Evolutionary conservation across 352 stramenopile species (phyloP), one percentile per base, ranked within the genome.

Genomic region (Phytophthora ramorum): DNA sequence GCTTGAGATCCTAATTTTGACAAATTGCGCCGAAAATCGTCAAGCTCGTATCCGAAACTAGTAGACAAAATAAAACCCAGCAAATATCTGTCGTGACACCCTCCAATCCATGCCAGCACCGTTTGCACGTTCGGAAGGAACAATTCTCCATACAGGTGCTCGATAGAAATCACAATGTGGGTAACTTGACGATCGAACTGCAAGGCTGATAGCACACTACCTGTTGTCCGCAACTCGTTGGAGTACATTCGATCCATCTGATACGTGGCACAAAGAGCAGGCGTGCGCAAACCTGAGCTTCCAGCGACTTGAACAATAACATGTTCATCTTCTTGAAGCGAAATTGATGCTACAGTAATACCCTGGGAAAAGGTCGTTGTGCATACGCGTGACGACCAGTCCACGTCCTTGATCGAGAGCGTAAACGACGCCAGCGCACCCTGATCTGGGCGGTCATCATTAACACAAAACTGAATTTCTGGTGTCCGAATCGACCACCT

Each of bases 51-150:
- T 10, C 82, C 86, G 19, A 74, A 82, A 30, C 81, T 79, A 22
- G 83, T 89, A 26, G 82, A 89, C 41, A 91, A 49, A 38, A 94
- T 75, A 57, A 85, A 92, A 5, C 82, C 86, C 12, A 92, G 32
- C 28, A 88, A 73, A 51, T 79, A 88, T 7, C 59, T 69, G 32
- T 86, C 76, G 19, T 78, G 60, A 30, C 79, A 89, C 17, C 24
- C 58, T 30, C 63, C 50, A 46, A 76, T 13, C 76, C 80, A 91
- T 4, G 58, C 20, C 7, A 90, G 22, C 20, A 85, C 44, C 9
- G 69, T 68, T 45, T 68, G 51, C 5, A 92, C 50, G 32, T 73
- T 61, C 26, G 83, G 81, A 44, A 92, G 76, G 22, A 69, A 88
- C 32, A 89, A 43, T 30, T 64, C 57, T 41, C 73, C 68, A 49